These are phyloP conservation scores for Ganoderma sinense DNA, from an alignment of 1,284 basidiomycete species.

Conservation along the genomic window DNA sequence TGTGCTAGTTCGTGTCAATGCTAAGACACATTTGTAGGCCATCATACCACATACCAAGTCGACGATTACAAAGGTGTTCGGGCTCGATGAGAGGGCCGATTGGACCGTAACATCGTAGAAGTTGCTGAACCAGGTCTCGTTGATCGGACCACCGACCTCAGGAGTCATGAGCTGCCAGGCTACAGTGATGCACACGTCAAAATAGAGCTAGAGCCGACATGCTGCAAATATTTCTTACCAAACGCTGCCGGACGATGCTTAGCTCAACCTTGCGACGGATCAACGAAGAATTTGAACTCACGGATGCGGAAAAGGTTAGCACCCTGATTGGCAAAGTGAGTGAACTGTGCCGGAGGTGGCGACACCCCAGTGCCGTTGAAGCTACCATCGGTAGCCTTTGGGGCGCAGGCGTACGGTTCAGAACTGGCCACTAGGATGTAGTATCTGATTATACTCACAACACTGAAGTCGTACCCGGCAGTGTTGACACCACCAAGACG, in stretches of 20 bases:
- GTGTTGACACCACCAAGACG: conserved; percentile 54
- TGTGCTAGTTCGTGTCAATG: conserved; percentile 44
- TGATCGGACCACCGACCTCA: conserved; percentile 53
- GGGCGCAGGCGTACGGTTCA: background rate
- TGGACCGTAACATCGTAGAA: conserved; percentile 58
- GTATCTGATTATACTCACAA: conserved; percentile 31
- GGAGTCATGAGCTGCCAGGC: conserved; percentile 64
- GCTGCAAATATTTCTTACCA: conserved; percentile 30
- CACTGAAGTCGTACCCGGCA: conserved; percentile 45
- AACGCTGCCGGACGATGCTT: conserved; percentile 33
- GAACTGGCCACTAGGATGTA: background rate
- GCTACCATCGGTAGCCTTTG: conserved; percentile 49
- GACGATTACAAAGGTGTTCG: conserved; percentile 56
- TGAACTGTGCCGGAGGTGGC: conserved; percentile 50
- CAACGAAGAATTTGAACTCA: conserved; percentile 27
- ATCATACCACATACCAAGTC: conserved; percentile 45
- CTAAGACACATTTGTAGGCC: background rate
- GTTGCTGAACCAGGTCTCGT: conserved; percentile 49
- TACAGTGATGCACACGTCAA: conserved; percentile 1
- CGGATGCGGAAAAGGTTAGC: conserved; percentile 57
- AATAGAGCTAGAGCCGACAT: background rate
- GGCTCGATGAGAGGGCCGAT: conserved; percentile 51
- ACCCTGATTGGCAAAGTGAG: conserved; percentile 53
- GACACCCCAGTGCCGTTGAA: conserved; percentile 46
- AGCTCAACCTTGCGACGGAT: background rate